phyloP scores from a whole-genome alignment of 2,329 filamentous ascomycete species.

The Cordyceps tenuipes region DNA sequence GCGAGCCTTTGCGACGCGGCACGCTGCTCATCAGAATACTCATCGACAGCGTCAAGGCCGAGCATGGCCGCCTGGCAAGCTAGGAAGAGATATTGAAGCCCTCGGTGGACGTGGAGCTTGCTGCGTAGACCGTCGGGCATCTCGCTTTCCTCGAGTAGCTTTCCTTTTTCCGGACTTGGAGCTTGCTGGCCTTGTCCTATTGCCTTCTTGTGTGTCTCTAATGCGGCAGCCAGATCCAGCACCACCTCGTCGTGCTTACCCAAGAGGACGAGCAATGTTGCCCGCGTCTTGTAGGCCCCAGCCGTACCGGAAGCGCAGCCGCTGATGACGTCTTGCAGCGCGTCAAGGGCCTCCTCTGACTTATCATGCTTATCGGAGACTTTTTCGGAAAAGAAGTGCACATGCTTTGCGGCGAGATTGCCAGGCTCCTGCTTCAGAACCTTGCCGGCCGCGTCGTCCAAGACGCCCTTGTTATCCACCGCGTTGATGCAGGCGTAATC shows the following conservation, averaged over 20 bases:
- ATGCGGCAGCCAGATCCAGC: not conserved
- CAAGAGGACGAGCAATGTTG: not conserved
- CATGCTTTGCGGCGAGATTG: constrained; percentile 70
- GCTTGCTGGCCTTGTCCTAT: too few species aligned
- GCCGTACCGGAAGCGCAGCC: constrained; percentile 29
- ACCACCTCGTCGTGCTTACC: not conserved
- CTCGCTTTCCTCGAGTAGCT: constrained; percentile 24
- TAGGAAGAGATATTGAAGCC: constrained; percentile 58
- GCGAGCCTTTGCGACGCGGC: constrained; percentile 50
- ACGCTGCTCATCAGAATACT: constrained; percentile 14
- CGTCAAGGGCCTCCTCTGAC: constrained; percentile 58
- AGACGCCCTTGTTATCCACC: constrained; percentile 62
- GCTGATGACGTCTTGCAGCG: constrained; percentile 56
- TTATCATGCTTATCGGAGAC: constrained; percentile 56
- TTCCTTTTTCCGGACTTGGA: not conserved
- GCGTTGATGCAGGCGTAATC: constrained; percentile 78
- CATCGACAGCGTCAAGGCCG: not conserved
- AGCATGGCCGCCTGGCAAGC: constrained; percentile 53
- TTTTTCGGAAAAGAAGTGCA: constrained; percentile 91
- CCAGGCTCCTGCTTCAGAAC: constrained; percentile 63
- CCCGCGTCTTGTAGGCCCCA: not conserved
- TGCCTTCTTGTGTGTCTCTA: not conserved
- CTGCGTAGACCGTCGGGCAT: constrained; percentile 68
- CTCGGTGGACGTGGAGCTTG: constrained; percentile 70
- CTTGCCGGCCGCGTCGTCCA: constrained; percentile 67